Conservation (phyloP, 768 basidiomycete genomes). For the Glaciozyma martinii region DNA sequence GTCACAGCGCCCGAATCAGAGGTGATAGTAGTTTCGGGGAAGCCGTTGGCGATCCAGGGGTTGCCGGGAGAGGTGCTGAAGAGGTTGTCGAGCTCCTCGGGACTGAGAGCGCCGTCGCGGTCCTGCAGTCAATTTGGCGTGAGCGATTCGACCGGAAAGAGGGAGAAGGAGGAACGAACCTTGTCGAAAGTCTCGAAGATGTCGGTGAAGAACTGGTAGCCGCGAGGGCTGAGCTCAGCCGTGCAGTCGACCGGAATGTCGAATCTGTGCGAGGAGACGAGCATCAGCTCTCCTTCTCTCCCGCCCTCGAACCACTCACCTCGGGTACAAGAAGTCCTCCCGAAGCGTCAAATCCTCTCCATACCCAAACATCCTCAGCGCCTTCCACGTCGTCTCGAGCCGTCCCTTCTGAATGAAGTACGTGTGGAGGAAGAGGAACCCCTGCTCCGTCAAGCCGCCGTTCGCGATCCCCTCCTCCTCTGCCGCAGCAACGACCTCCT, state of each 20-base stretch:
- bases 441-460: slow-evolving; percentile 74
- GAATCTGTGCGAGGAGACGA: slow-evolving; percentile 49
- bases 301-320: slow-evolving; percentile 48
- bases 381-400: slow-evolving; percentile 96
- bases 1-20: slow-evolving; percentile 86
- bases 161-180: slow-evolving; percentile 41
- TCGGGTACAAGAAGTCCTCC: slow-evolving; percentile 78
- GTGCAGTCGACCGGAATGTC: slow-evolving; percentile 90
- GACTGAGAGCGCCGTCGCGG: slow-evolving; percentile 84
- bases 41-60: slow-evolving; percentile 87
- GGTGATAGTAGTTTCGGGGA: slow-evolving; percentile 72
- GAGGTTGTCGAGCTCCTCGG: slow-evolving; percentile 69
- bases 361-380: slow-evolving; percentile 88
- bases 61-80: slow-evolving; percentile 94
- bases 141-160: background rate
- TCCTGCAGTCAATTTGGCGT: slow-evolving; percentile 51
- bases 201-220: slow-evolving; percentile 95
- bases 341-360: slow-evolving; percentile 84
- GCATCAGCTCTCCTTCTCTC: slow-evolving; percentile 8
- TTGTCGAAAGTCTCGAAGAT: slow-evolving; percentile 94
- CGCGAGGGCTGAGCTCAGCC: slow-evolving; percentile 84
- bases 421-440: slow-evolving; percentile 89
- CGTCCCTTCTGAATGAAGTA: slow-evolving; percentile 93
- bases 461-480: slow-evolving; percentile 32
- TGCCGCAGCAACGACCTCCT: slow-evolving; percentile 58